Evolutionary conservation across 768 basidiomycete genomes (phyloP), one percentile per base, ranked within the genome.

Genomic region (Rubroboletus pulcherrimus): DNA sequence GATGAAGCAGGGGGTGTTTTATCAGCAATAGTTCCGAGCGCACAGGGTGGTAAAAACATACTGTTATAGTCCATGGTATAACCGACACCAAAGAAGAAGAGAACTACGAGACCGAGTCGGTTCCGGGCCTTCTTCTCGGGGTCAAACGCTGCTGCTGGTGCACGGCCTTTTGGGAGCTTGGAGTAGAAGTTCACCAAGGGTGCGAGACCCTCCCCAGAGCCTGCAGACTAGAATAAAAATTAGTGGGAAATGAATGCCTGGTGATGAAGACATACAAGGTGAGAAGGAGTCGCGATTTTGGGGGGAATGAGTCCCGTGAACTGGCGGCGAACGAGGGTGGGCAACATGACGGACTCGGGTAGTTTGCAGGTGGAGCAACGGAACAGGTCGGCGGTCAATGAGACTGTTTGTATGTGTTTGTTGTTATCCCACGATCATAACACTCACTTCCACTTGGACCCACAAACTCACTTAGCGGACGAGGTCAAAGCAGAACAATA

Each of bases 101-200:
- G 89, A 31, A 94, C 69, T 34, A 79, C 81, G 43, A 81, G 73
- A 82, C 75, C 62, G 74, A 81, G 50, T 84, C 81, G 58, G 35
- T 54, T 68, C 41, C 68, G 0, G 39, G 92, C 94, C 72, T 92
- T 96, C 75, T 85, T 84, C 59, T 92, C 94, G 66, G 96, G 77
- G 21, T 93, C 91, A 52, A 74, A 74, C 51, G 79, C 76, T 19
- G 84, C 75, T 38, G 78, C 69, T 17, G 90, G 78, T 35, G 85
- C 82, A 39, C 83, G 77, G 44, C 95, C 95, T 73, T 98, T 98
- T 61, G 94, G 96, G 48, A 98, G 83, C 74, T 93, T 95, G 57
- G 91, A 93, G 80, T 98, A 98, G 76, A 97, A 98, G 63, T 92
- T 85, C 60, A 97, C 93, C 68, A 98, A 87, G 33, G 86, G 85